Evolutionary conservation across 139 green algal species (phyloP).

Genomic region (Coccomyxa sp.): DNA sequence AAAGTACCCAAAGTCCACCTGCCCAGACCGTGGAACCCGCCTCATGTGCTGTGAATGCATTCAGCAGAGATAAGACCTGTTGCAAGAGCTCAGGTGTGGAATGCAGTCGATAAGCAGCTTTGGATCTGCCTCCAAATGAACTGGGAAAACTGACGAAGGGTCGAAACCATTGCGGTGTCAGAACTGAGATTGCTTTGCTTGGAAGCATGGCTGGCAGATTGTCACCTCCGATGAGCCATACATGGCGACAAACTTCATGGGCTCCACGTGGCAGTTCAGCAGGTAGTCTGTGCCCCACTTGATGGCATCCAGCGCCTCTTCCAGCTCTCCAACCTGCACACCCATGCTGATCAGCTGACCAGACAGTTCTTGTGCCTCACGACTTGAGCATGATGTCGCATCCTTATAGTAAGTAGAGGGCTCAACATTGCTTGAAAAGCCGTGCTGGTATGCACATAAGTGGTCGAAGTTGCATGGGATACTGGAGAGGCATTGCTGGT

Average conservation of each 20-base stretch:
- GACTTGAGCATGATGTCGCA: background rate
- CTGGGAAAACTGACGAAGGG: no score
- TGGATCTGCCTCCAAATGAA: no score
- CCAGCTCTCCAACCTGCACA: background rate
- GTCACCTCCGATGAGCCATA: background rate
- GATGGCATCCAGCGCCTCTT: conserved; percentile 2
- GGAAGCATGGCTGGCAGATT: no score
- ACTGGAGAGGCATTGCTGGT: background rate
- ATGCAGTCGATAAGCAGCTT: no score
- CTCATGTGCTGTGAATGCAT: background rate
- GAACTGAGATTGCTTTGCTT: no score
- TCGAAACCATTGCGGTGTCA: no score
- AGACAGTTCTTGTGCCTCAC: background rate
- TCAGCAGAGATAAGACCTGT: background rate
- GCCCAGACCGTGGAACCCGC: background rate
- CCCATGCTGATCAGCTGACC: background rate
- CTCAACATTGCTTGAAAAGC: no score
- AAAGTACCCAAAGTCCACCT: conserved; percentile 9
- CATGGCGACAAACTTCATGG: background rate
- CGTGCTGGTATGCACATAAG: no score
- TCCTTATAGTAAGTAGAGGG: background rate
- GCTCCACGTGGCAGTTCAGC: background rate
- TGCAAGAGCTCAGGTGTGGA: background rate
- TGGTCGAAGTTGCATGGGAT: background rate
- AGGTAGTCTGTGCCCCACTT: conserved; percentile 8